phyloP scores from a whole-genome alignment of 2,329 filamentous ascomycete species.

The Stagonosporopsis cucurbitacearum region DNA sequence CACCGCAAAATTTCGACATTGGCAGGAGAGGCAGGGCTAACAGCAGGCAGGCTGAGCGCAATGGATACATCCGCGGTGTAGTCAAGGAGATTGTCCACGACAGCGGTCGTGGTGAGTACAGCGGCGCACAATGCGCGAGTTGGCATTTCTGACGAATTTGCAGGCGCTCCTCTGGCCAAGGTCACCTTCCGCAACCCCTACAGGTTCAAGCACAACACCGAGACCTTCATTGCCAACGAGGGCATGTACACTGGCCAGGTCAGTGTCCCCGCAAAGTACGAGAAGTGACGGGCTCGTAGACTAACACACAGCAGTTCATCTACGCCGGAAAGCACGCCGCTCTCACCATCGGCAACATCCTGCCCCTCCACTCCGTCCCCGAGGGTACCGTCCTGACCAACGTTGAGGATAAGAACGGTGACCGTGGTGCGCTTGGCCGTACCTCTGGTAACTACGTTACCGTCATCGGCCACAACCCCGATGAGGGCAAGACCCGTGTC shows the following conservation, averaged over 20 bases:
- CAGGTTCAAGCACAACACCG: slow-evolving; percentile 94
- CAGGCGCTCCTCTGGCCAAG: slow-evolving; percentile 82
- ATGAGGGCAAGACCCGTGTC: slow-evolving; percentile 98
- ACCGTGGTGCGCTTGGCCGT: slow-evolving; percentile 93
- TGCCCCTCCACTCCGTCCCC: slow-evolving; percentile 90
- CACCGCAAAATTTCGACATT: neutral
- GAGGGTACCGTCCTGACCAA: slow-evolving; percentile 99
- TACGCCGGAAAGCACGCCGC: slow-evolving; percentile 99
- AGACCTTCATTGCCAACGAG: slow-evolving; percentile 99
- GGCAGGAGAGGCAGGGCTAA: slow-evolving; percentile 44
- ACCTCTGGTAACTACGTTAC: slow-evolving; percentile 99
- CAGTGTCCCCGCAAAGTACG: slow-evolving; percentile 21
- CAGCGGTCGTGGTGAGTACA: slow-evolving; percentile 81
- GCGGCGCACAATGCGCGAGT: slow-evolving; percentile 9
- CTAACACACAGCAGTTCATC: slow-evolving; percentile 71
- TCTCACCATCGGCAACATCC: slow-evolving; percentile 96
- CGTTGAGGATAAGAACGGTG: slow-evolving; percentile 98
- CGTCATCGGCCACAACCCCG: slow-evolving; percentile 53
- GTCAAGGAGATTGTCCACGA: slow-evolving; percentile 99
- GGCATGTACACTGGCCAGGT: slow-evolving; percentile 99
- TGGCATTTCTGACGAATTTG: slow-evolving; percentile 28
- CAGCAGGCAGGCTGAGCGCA: slow-evolving; percentile 71
- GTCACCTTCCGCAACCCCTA: slow-evolving; percentile 98
- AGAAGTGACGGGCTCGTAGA: slow-evolving; percentile 15
- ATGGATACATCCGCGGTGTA: slow-evolving; percentile 96